phyloP scores from a whole-genome alignment of 306 rosid species.

The Vicia faba region DNA sequence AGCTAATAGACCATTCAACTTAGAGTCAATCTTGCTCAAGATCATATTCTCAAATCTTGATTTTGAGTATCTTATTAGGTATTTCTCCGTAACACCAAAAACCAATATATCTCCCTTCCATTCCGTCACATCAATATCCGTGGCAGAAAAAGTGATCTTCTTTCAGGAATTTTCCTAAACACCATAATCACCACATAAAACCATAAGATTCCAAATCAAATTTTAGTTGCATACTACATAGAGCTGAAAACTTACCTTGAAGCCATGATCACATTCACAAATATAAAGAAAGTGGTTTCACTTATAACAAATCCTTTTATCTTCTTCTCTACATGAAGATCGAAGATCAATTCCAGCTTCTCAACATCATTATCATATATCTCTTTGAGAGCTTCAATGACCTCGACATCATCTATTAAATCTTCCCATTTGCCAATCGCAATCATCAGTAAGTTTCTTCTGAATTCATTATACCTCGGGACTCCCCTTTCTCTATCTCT shows the following conservation, averaged over 20 bases:
- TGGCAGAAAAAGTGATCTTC: conserved; percentile 85
- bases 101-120: no score
- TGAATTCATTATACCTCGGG: conserved; percentile 72
- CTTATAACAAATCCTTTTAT: conserved; percentile 79
- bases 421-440: conserved; percentile 77
- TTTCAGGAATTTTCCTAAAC: conserved; percentile 72
- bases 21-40: no score
- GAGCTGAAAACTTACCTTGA: conserved; percentile 54
- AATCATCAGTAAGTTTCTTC: conserved; percentile 63
- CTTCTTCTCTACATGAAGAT: conserved; percentile 73
- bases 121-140: no score
- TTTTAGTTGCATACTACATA: neutral
- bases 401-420: conserved; percentile 62
- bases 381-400: conserved; percentile 46
- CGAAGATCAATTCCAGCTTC: conserved; percentile 69
- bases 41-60: no score
- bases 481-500: conserved; percentile 85
- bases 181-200: conserved; percentile 15
- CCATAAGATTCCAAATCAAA: neutral
- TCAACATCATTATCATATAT: conserved; percentile 79
- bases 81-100: no score
- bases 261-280: conserved; percentile 68
- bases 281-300: conserved; percentile 72
- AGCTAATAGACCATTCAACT: no score
- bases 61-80: no score